These are phyloP conservation scores for Huntiella bhutanensis DNA, from an alignment of 2,329 filamentous ascomycete species.

Conservation along the genomic window DNA sequence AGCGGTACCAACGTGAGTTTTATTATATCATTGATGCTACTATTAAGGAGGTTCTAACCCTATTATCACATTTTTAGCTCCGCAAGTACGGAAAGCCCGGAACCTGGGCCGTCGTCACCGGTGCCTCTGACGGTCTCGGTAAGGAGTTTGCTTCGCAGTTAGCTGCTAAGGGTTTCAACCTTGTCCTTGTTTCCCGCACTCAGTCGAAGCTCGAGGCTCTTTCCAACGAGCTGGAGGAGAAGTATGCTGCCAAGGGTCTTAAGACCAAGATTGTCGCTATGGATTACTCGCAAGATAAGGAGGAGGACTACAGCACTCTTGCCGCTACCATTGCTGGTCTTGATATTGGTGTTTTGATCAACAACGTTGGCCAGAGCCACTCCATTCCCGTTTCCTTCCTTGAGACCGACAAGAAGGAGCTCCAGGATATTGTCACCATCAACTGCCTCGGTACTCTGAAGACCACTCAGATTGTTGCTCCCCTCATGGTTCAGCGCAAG, in stretches of 20 bases:
- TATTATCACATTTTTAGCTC: slow-evolving; percentile 34
- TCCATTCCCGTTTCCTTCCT: slow-evolving; percentile 79
- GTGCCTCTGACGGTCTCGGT: slow-evolving; percentile 87
- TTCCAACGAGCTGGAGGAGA: slow-evolving; percentile 52
- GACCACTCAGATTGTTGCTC: slow-evolving; percentile 68
- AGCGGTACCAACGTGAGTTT: slow-evolving; percentile 38
- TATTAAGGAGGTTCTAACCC: background rate
- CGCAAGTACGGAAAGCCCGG: slow-evolving; percentile 79
- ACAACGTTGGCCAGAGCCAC: slow-evolving; percentile 94
- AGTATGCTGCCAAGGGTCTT: slow-evolving; percentile 41
- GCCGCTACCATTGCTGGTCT: slow-evolving; percentile 48
- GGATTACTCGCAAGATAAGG: slow-evolving; percentile 71
- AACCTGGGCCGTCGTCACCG: slow-evolving; percentile 86
- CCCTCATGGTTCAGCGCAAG: slow-evolving; percentile 67
- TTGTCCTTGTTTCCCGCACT: slow-evolving; percentile 91
- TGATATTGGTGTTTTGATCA: slow-evolving; percentile 75
- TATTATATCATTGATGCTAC: background rate
- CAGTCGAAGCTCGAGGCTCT: slow-evolving; percentile 70
- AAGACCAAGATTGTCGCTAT: slow-evolving; percentile 68
- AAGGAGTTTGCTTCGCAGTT: slow-evolving; percentile 91
- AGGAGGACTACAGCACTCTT: slow-evolving; percentile 62
- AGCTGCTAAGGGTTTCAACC: slow-evolving; percentile 79
- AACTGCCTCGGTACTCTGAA: slow-evolving; percentile 85
- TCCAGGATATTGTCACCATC: slow-evolving; percentile 81
- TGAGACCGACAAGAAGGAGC: slow-evolving; percentile 58